These are phyloP conservation scores for Globisporangium middletonii DNA, from an alignment of 352 stramenopile species.

Conservation along the genomic window DNA sequence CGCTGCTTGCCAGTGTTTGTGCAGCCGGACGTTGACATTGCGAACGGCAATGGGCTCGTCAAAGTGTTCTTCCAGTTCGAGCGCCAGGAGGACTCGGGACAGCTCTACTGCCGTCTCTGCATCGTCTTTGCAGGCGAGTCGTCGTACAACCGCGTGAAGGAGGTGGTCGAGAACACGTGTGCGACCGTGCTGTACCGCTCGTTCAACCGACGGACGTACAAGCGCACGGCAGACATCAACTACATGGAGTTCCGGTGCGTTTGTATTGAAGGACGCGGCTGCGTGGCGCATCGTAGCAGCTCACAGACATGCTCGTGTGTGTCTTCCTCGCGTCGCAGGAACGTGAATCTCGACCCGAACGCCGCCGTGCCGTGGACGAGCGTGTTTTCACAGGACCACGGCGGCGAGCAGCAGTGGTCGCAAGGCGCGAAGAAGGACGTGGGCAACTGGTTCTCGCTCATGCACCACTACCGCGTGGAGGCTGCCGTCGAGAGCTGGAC, in stretches of 20 bases:
- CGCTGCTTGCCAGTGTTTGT: constrained; percentile 79
- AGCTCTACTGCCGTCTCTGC: constrained; percentile 73
- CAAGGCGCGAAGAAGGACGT: constrained; percentile 80
- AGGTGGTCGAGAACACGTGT: constrained; percentile 67
- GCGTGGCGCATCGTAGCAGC: neutral
- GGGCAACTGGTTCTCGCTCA: constrained; percentile 85
- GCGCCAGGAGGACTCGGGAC: constrained; percentile 36
- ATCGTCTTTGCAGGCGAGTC: constrained; percentile 79
- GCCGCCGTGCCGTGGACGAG: constrained; percentile 42
- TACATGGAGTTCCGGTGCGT: constrained; percentile 80
- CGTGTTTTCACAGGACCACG: constrained; percentile 71
- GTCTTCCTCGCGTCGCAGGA: constrained; percentile 18
- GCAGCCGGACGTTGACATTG: constrained; percentile 78
- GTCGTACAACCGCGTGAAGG: constrained; percentile 75
- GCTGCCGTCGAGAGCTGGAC: constrained; percentile 44
- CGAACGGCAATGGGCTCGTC: constrained; percentile 75
- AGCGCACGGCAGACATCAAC: constrained; percentile 87
- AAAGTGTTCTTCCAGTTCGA: constrained; percentile 84
- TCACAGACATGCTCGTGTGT: neutral
- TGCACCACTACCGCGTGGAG: constrained; percentile 80
- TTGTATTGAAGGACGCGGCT: constrained; percentile 1
- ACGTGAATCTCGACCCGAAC: constrained; percentile 52
- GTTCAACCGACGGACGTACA: constrained; percentile 83
- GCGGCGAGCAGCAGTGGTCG: constrained; percentile 73
- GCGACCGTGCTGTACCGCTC: constrained; percentile 79